Base-by-base conservation (phyloP, 2,329 filamentous ascomycete genomes). In the Drechslerella dactyloides region DNA sequence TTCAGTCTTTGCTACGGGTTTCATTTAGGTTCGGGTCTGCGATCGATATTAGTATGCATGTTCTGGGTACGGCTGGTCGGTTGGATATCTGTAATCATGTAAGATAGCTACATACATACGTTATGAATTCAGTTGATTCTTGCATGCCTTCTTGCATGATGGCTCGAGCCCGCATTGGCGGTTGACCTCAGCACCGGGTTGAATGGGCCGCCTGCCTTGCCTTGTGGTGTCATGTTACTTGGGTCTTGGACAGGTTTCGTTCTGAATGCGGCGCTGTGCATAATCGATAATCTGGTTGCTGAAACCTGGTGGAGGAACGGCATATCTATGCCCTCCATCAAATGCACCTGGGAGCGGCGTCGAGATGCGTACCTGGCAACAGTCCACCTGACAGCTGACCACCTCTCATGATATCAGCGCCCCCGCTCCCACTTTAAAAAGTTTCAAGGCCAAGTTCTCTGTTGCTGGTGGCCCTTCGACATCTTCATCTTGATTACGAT, bases 1-100 rank as follows among this genome's bases (percentile, higher is more conserved):
- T 19, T 27, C n/a, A n/a, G n/a, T n/a, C n/a, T 30, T 63, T 54
- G 66, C 48, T 42, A 70, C 59, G 66, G 60, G 24, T 70, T 64
- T 69, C 46, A 35, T 69, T 69, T 69, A n/a, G 57, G 40, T 57
- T 60, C 8, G 58, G 44, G 44, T 35, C 42, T 17, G 15, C 33
- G 33, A 17, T 42, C 13, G 30, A 21, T 52, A 13, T 40, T 27
- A 42, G 21, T 50, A 33, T 60, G 60, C 17, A 17, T 58, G 6
- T 54, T 50, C 15, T 17, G 40, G 50, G 42, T 55, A 58, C 17
- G 37, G 51, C 19, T 46, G 56, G 53, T 35, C 48, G 21, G 11
- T 37, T 58, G 8, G n/a, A 35, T 58, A 27, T 52, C 23, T 51
- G 23, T 27, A 51, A 51, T 27, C 46, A 51, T 60, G 57, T 60